A percentile compares a stretch with the other conserved stretches of the same genome.
phyloP scores from a whole-genome alignment of 495 filamentous ascomycete genomes.

The Hypomontagnella submonticulosa region DNA sequence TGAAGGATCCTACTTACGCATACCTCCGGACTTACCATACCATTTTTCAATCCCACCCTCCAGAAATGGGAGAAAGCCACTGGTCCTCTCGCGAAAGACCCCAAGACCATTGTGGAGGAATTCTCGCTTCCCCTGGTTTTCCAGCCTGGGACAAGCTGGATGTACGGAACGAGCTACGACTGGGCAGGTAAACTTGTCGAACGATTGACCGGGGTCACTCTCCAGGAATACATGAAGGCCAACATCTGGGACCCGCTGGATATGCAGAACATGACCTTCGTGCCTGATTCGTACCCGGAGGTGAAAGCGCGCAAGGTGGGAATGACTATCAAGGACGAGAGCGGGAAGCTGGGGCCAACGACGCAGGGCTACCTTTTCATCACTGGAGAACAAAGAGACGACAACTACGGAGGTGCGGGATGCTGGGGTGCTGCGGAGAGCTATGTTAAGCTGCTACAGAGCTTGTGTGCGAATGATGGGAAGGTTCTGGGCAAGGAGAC shows the following conservation, averaged over 20 bases:
- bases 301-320: slow-evolving; percentile 38
- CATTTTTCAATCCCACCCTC: slow-evolving; percentile 28
- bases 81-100: slow-evolving; percentile 30
- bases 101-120: slow-evolving; percentile 42
- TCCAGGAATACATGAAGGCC: slow-evolving; percentile 47
- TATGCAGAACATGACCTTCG: slow-evolving; percentile 47
- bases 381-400: slow-evolving; percentile 33
- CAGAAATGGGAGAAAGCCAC: slow-evolving; percentile 35
- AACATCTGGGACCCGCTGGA: slow-evolving; percentile 42
- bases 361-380: slow-evolving; percentile 43
- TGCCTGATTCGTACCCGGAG: slow-evolving; percentile 43
- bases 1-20: slow-evolving; percentile 38
- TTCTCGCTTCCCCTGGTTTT: slow-evolving; percentile 51
- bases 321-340: slow-evolving; percentile 34
- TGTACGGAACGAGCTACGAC: slow-evolving; percentile 47
- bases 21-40: slow-evolving; percentile 37
- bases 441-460: slow-evolving; percentile 48
- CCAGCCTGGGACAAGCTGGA: slow-evolving; percentile 50
- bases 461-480: slow-evolving; percentile 48
- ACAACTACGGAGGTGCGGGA: slow-evolving; percentile 47
- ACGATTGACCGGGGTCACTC: slow-evolving; percentile 29
- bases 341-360: slow-evolving; percentile 32
- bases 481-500: slow-evolving; percentile 40
- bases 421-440: slow-evolving; percentile 33
- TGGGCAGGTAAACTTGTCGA: slow-evolving; percentile 51